A percentile compares a stretch with the other conserved stretches of the same genome.
These are phyloP conservation scores for Microsporum canis DNA, from an alignment of 2,329 filamentous ascomycete genomes.

Conservation along the genomic window DNA sequence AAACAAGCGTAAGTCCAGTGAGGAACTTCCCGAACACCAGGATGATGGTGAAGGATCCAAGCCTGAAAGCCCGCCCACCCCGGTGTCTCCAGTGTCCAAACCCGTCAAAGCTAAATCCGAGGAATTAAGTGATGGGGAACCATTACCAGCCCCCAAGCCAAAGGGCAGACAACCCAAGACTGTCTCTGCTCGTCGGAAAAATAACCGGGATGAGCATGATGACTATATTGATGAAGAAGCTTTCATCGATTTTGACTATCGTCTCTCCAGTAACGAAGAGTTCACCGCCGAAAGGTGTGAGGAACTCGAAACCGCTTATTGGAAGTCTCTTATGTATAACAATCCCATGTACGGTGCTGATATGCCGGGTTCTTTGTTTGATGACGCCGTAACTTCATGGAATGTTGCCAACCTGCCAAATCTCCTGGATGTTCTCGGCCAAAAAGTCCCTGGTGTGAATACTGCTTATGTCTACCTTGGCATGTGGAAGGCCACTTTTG, in stretches of 20 bases:
- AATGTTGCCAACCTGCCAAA: conserved; percentile 94
- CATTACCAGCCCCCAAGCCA: conserved; percentile 31
- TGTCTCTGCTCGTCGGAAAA: conserved; percentile 75
- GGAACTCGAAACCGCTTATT: conserved; percentile 88
- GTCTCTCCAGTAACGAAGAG: conserved; percentile 68
- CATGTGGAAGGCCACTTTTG: conserved; percentile 99
- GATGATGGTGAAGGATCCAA: conserved; percentile 26
- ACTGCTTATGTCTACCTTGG: conserved; percentile 95
- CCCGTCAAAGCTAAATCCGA: conserved; percentile 47
- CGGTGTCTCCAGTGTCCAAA: conserved; percentile 45
- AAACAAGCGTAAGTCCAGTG: conserved; percentile 32
- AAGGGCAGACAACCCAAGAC: conserved; percentile 54
- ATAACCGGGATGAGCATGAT: conserved; percentile 65
- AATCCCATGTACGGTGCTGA: conserved; percentile 92
- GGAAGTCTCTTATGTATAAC: conserved; percentile 94
- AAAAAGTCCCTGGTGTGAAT: conserved; percentile 94
- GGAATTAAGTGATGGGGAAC: conserved; percentile 35
- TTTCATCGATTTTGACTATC: conserved; percentile 85
- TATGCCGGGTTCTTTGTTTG: conserved; percentile 88
- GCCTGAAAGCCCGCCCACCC: conserved; percentile 41
- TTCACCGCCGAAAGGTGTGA: conserved; percentile 86
- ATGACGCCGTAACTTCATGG: conserved; percentile 73
- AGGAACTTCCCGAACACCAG: conserved; percentile 28
- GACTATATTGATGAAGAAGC: conserved; percentile 78
- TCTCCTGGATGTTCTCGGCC: conserved; percentile 81